Conservation (phyloP, 371 early-diverging fungal species). For the Saksenaea oblongispora region DNA sequence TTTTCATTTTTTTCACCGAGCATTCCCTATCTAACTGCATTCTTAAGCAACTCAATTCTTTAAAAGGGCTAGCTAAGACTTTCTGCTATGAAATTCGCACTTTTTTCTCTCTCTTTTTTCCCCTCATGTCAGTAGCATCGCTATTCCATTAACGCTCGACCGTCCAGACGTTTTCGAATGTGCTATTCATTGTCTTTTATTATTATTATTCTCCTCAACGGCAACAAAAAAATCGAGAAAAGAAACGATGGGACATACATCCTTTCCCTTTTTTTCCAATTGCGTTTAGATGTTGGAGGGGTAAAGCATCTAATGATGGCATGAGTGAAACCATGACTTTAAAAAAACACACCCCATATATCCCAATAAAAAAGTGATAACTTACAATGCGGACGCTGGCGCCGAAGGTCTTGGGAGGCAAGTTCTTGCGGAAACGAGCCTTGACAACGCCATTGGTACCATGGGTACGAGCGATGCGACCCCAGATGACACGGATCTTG, state of each 20-base stretch:
- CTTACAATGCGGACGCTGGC: conserved; percentile 89
- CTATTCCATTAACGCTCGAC: neutral
- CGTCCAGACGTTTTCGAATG: neutral
- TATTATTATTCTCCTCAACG: conserved; percentile 9
- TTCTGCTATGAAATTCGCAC: neutral
- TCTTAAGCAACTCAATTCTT: too few species aligned
- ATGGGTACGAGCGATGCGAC: conserved; percentile 92
- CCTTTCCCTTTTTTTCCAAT: conserved; percentile 3
- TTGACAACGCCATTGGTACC: conserved; percentile 96
- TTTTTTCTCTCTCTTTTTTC: neutral
- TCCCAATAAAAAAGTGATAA: conserved; percentile 13
- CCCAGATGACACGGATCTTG: conserved; percentile 97
- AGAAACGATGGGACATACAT: neutral
- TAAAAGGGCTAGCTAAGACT: too few species aligned
- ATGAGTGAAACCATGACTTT: conserved; percentile 6
- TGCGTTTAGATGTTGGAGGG: conserved; percentile 85
- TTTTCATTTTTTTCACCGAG: too few species aligned
- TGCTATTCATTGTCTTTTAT: conserved; percentile 7
- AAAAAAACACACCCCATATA: neutral
- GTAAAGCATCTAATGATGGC: conserved; percentile 87
- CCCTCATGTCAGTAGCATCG: neutral
- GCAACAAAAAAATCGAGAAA: conserved; percentile 7
- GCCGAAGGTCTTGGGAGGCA: conserved; percentile 94
- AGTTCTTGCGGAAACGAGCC: conserved; percentile 96
- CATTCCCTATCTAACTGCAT: too few species aligned